phyloP scores from a whole-genome alignment of 2,329 filamentous ascomycete species.

The Corynespora cassiicola region DNA sequence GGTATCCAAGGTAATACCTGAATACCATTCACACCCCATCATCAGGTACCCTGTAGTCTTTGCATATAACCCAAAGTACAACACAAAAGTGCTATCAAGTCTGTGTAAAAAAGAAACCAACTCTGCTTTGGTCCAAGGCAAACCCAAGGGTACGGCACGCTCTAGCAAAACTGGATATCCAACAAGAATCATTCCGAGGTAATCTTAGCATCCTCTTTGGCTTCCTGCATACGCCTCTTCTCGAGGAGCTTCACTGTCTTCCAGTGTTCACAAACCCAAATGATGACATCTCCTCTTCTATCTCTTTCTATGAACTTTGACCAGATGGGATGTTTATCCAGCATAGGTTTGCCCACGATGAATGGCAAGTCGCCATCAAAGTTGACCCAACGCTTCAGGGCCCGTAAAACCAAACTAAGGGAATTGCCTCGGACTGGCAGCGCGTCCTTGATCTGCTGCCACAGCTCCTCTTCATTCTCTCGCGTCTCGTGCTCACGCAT shows the following conservation, averaged over 20 bases:
- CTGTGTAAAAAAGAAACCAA: no score
- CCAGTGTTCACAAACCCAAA: slow-evolving; percentile 42
- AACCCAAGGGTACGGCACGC: no score
- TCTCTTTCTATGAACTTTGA: slow-evolving; percentile 14
- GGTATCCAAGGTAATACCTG: slow-evolving; percentile 3
- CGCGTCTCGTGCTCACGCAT: slow-evolving; percentile 47
- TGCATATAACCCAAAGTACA: no score
- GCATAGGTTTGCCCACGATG: slow-evolving; percentile 19
- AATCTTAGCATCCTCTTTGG: slow-evolving; percentile 11
- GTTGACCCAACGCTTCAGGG: slow-evolving; percentile 42
- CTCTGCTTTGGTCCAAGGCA: no score
- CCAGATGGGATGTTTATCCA: slow-evolving; percentile 30
- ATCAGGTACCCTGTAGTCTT: slow-evolving; percentile 11
- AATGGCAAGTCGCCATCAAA: slow-evolving; percentile 29
- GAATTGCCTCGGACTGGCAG: slow-evolving; percentile 34
- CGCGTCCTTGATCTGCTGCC: slow-evolving; percentile 52
- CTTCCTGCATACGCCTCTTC: slow-evolving; percentile 26
- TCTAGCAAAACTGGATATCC: no score
- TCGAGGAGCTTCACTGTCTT: slow-evolving; percentile 34
- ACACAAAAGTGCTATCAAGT: no score
- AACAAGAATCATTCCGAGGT: no score
- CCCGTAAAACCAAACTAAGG: slow-evolving; percentile 29
- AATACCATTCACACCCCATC: not conserved
- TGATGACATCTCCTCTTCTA: slow-evolving; percentile 20
- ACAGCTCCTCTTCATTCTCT: slow-evolving; percentile 47